These are phyloP conservation scores for Saccharum hybrid DNA, from an alignment of 202 grass and related monocot genomes.

Conservation along the genomic window DNA sequence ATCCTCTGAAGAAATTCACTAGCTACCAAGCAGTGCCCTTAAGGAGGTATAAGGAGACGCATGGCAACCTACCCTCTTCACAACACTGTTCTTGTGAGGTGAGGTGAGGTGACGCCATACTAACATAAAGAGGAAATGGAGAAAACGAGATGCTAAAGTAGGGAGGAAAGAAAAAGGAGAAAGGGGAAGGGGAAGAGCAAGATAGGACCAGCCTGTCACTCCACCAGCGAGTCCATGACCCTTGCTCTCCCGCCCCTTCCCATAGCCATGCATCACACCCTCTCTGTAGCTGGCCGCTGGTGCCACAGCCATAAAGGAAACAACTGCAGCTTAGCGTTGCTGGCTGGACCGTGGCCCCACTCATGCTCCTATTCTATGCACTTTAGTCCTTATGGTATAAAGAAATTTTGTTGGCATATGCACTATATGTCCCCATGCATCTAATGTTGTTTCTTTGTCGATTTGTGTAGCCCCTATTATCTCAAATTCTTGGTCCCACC, in stretches of 20 bases:
- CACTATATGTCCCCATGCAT: background rate
- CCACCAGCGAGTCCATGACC: no score
- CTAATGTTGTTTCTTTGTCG: background rate
- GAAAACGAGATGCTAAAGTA: background rate
- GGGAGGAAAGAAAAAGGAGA: background rate
- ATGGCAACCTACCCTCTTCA: background rate
- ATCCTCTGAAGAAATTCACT: background rate
- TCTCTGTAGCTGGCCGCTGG: background rate
- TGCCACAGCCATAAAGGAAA: background rate
- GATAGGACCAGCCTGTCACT: no score
- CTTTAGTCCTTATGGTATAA: background rate
- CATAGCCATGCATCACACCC: no score
- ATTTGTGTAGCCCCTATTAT: background rate
- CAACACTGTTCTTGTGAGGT: no score
- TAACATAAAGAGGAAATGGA: background rate
- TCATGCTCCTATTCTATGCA: background rate
- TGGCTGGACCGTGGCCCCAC: background rate
- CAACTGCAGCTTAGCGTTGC: background rate
- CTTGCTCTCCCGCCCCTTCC: no score
- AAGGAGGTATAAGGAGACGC: background rate
- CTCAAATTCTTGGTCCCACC: background rate
- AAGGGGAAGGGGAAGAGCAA: background rate
- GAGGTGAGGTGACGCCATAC: background rate
- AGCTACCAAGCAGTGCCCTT: no score
- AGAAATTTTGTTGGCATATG: background rate